Conservation (phyloP, 2,329 filamentous ascomycete species). For the Pyricularia pennisetigena region DNA sequence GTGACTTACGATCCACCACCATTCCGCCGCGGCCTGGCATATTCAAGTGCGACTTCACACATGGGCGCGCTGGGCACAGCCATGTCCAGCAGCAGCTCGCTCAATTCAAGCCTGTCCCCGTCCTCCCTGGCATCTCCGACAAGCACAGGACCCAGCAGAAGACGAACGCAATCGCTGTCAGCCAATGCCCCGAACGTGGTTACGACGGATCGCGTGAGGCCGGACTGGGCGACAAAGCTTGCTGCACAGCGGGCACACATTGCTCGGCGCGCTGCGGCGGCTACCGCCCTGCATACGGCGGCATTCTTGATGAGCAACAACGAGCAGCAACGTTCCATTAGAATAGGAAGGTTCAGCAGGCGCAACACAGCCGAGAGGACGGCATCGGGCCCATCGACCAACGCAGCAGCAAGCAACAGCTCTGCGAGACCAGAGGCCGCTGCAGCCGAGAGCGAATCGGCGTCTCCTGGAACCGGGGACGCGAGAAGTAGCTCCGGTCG, state of each 20-base stretch:
- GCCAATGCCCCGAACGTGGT: conserved; percentile 79
- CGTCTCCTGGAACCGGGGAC: conserved; percentile 19
- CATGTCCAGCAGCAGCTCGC: conserved; percentile 78
- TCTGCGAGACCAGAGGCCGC: background rate
- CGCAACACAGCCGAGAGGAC: conserved; percentile 35
- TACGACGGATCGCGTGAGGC: conserved; percentile 83
- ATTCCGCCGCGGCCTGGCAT: conserved; percentile 75
- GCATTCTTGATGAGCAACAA: conserved; percentile 76
- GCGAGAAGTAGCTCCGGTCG: conserved; percentile 21
- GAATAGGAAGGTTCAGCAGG: conserved; percentile 47
- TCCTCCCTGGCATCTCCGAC: conserved; percentile 18
- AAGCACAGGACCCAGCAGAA: conserved; percentile 18
- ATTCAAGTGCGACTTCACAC: conserved; percentile 34
- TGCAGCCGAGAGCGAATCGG: conserved; percentile 13
- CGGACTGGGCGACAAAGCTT: conserved; percentile 90
- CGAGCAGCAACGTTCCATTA: conserved; percentile 37
- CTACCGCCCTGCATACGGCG: conserved; percentile 87
- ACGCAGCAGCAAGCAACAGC: conserved; percentile 17
- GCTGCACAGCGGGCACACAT: conserved; percentile 76
- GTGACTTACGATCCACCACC: conserved; percentile 88
- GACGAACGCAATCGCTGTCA: conserved; percentile 55
- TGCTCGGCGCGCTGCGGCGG: conserved; percentile 78
- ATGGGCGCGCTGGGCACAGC: conserved; percentile 46
- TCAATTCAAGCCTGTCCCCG: conserved; percentile 49
- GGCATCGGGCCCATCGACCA: conserved; percentile 16